Percentiles rank a stretch among this genome's conserved stretches.
Evolutionary conservation across 305 asterid species (phyloP).

Genomic region (Solanum hybrid): DNA sequence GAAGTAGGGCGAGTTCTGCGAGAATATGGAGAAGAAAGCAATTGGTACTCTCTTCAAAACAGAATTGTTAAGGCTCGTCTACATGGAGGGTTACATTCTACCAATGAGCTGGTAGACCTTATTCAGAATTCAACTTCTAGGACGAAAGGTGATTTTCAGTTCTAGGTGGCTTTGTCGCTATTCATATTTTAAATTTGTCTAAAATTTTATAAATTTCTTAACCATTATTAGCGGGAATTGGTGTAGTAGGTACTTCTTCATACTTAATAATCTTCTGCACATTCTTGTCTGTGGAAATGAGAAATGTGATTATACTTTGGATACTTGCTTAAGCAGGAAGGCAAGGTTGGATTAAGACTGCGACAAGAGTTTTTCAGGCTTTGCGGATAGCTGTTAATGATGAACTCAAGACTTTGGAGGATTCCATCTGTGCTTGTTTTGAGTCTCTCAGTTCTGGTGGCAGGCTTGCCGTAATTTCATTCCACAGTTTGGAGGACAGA

Average conservation of each 20-base stretch:
- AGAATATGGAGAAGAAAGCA: conserved; percentile 94
- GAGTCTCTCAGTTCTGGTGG: conserved; percentile 73
- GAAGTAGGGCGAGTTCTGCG: conserved; percentile 75
- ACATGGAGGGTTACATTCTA: conserved; percentile 81
- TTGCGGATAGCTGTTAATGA: conserved; percentile 90
- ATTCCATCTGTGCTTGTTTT: conserved; percentile 49
- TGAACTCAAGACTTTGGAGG: conserved; percentile 69
- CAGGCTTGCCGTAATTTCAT: conserved; percentile 82
- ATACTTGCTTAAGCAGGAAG: conserved; percentile 56
- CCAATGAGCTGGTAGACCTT: conserved; percentile 66
- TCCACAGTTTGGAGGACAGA: conserved; percentile 96
- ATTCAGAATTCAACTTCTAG: conserved; percentile 62
- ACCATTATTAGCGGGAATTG: not conserved
- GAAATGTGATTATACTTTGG: not conserved
- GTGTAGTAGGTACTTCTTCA: not conserved
- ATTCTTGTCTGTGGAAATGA: not conserved
- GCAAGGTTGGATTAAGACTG: conserved; percentile 99
- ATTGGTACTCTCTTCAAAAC: conserved; percentile 75
- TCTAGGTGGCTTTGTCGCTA: not conserved
- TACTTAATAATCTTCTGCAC: not conserved
- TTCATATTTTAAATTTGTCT: not conserved
- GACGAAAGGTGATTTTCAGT: conserved; percentile 47
- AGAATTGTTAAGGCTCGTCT: conserved; percentile 67
- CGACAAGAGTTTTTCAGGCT: conserved; percentile 90
- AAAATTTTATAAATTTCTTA: not conserved